Conservation (phyloP, 495 filamentous ascomycete genomes). For the Aspergillus sclerotiicarbonarius region DNA sequence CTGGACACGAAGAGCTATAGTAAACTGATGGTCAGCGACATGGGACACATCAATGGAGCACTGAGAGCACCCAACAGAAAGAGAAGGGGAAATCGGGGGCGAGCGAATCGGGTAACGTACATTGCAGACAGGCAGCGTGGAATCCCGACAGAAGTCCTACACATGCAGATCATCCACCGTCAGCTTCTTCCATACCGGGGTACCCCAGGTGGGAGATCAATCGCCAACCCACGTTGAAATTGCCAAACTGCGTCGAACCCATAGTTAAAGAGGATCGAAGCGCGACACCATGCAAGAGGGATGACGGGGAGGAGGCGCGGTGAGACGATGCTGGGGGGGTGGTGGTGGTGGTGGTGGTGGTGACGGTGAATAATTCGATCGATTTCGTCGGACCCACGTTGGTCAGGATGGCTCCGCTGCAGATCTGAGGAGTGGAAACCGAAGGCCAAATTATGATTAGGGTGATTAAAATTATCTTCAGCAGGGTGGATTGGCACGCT, state of each 20-base stretch:
- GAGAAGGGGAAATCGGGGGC: not conserved
- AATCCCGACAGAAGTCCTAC: constrained; percentile 93
- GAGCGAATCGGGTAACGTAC: constrained; percentile 54
- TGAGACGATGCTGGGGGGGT: not conserved
- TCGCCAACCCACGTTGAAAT: constrained; percentile 72
- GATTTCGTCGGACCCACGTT: constrained; percentile 31
- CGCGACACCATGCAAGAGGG: constrained; percentile 21
- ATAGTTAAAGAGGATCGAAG: constrained; percentile 31
- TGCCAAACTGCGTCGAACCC: constrained; percentile 76
- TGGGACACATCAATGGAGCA: constrained; percentile 9
- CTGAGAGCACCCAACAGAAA: not conserved
- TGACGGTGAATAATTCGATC: constrained; percentile 13
- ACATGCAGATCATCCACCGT: constrained; percentile 19
- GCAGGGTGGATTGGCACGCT: not conserved
- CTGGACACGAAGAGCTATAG: constrained; percentile 49
- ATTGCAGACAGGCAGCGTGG: constrained; percentile 94
- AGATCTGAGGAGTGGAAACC: constrained; percentile 21
- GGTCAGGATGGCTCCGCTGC: constrained; percentile 30
- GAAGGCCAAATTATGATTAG: constrained; percentile 10
- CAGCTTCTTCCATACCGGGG: not conserved
- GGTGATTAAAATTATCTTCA: not conserved
- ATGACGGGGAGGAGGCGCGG: not conserved
- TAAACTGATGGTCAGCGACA: constrained; percentile 21
- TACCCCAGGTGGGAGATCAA: not conserved
- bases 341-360: constrained; percentile 8